Evolutionary conservation across 2,329 filamentous ascomycete genomes (phyloP), one percentile per base, ranked within the genome.

Genomic region (Cordyceps militaris): DNA sequence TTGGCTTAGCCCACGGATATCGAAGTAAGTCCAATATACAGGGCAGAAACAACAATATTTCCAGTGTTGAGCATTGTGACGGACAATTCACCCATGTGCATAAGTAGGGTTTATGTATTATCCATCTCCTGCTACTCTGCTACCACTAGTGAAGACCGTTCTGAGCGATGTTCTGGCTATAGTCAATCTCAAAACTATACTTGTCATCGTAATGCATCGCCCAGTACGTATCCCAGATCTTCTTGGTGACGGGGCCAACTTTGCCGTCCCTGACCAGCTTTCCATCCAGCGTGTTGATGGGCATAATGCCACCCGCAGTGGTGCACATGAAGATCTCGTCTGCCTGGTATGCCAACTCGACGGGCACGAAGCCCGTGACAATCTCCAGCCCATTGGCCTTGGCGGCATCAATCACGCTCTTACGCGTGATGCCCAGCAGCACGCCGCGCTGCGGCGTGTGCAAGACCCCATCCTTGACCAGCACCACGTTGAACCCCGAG

Each of bases 251-350:
- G 1, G 73, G 69, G 0, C 78, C 77, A 26, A 79, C 57, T 62
- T 73, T 70, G 0, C 76, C 77, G 56, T 67, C 68, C 2, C 68
- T 70, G 0, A 80, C 66, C 0, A 69, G 67, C 53, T 70, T 61
- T 0, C 72, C 76, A 62, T 81, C 78, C 2, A 80, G 65, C 0
- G 55, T 59, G 0, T 75, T 78, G 26, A 81, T 78, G 0, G 77
- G 78, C 77, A 80, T 80, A 19, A 80, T 72, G 0, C 78, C 78
- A 1, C 78, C 78, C 0, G 78, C 78, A 14, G 78, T 80, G 0
- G 78, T 80, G 59, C 72, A 79, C 76, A 79, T 79, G 30, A 81
- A 74, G 4, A 79, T 70, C 66, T 81, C 78, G 57, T 81, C 78
- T 0, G 68, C 66, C 7, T 71, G 52, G 48, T 78, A 79, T 0